Base-by-base conservation (phyloP, 805 yeast species). In the Candida corydali region DNA sequence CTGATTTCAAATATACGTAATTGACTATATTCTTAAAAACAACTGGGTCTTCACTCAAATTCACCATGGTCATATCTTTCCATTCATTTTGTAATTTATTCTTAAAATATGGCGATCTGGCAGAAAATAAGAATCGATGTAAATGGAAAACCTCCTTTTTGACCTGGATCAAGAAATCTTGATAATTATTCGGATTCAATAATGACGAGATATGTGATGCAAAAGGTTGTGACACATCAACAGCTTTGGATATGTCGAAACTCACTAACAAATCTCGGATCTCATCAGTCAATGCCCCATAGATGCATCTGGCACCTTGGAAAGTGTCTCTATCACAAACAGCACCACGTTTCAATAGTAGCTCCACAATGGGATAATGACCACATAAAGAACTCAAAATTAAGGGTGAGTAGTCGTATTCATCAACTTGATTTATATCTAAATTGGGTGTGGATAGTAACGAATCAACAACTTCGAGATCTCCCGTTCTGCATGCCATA, bases 311-410 rank as follows among this genome's bases (percentile, higher is more conserved):
- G 9, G 82, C 86, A 2, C 94, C 93, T 54, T 83, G 85, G 50
- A 78, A 78, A n/a, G 88, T 80, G 51, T 84, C 91, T 49, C 86
- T 69, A 54, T 82, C 89, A 54, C 91, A 83, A 6, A 78, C 68
- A 0, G 93, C 87, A 6, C 95, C 95, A 28, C 66, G 43, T 30
- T 73, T 68, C 8, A 85, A 61, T 16, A 85, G 59, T 33, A 79
- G 54, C 36, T 62, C 65, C n/a, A 85, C 93, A 4, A 85, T 69
- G 1, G 61, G 63, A 42, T 69, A 70, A 54, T 84, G 91, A 0
- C 94, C 94, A 61, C 94, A 84, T 9, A 84, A 51, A 12, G 85
- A 76, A 6, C 87, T 86, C 17, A 85, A 59, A 40, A 81, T 80
- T 40, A 85, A 63, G 1, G 95, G 93, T 2, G 88, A 73, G 50